phyloP scores from a whole-genome alignment of 1,139 yeast species.

The Saccharomyces hybrid region DNA sequence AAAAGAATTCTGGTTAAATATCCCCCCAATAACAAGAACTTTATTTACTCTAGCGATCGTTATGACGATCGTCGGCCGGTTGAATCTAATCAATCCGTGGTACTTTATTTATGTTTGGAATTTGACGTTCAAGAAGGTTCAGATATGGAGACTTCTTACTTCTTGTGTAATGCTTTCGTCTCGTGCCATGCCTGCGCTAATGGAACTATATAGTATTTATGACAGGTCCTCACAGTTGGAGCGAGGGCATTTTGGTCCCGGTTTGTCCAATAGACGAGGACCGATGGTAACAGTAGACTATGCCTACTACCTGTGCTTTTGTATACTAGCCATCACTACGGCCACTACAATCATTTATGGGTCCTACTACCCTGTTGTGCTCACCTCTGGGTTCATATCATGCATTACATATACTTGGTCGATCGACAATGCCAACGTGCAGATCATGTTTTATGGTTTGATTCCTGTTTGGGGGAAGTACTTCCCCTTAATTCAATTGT shows the following conservation, averaged over 20 bases:
- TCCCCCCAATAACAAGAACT: constrained; percentile 20
- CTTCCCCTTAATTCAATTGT: constrained; percentile 25
- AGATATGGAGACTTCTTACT: constrained; percentile 27
- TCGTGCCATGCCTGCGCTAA: constrained; percentile 22
- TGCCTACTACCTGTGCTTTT: constrained; percentile 22
- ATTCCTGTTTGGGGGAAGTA: constrained; percentile 31
- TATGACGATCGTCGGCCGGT: constrained; percentile 1
- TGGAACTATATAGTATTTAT: constrained; percentile 26
- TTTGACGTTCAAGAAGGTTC: constrained; percentile 13
- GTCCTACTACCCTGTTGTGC: constrained; percentile 8
- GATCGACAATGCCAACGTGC: constrained; percentile 24
- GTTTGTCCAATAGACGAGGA: constrained; percentile 7
- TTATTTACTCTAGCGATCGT: constrained; percentile 7
- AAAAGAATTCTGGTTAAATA: constrained; percentile 9
- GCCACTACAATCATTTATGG: constrained; percentile 15
- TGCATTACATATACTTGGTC: constrained; percentile 30
- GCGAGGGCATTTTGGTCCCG: constrained; percentile 13
- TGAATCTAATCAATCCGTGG: constrained; percentile 6
- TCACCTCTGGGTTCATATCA: constrained; percentile 22
- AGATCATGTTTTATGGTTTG: constrained; percentile 28
- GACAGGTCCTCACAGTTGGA: constrained; percentile 25
- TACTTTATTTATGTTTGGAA: constrained; percentile 13
- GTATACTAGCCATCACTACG: constrained; percentile 13
- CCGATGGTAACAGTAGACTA: constrained; percentile 19
- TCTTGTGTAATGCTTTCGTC: constrained; percentile 21